Evolutionary conservation across 169 alveolate genomes (phyloP), one percentile per base, ranked within the genome.

Genomic region (Plasmodium sp.): DNA sequence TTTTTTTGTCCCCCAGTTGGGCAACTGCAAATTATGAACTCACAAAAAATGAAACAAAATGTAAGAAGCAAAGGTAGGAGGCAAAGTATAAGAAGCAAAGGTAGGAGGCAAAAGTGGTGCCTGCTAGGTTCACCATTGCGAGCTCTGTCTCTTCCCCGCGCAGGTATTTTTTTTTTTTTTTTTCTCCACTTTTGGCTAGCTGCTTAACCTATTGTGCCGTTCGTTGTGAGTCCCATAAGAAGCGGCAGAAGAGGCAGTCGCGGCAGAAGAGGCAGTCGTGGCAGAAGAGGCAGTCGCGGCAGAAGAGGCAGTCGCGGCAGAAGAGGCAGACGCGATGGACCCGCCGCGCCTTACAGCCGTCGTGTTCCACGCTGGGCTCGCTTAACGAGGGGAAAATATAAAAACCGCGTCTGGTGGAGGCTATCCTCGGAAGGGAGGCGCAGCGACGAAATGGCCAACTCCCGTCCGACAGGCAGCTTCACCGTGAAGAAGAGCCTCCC

Each of bases 81-180:
- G 43, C 43, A n/a, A 5, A 39, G 27, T 22, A 22, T 22, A 22
- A 22, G 27, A 22, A 77, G 48, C n/a, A 74, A 34, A 31, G 0
- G 22, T 5, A 10, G 2, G 34, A 33, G 10, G 43, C 43, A n/a
- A 5, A 39, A 39, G 45, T 48, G 12, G 10, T 9, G 58, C n/a
- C 58, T 48, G 10, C 18, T 18, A 62, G 75, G 18, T 62, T 62
- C 18, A 62, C 9, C 34, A 18, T 62, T 62, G 18, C 75, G 12
- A 62, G 75, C 10, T 22, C 14, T 81, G 31, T 1, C 31, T n/a
- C 43, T 56, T 10, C 51, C 3, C 7, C 6, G 56, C 80, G 36
- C 54, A 51, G 34, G 34, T 56, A 56, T 82, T 82, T 82, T 58
- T 54, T 82, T 56, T 80, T 80, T 80, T 45, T 80, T 80, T 16